Conservation (phyloP, 164 flowering plant species). For the Nymphaea thermarum region DNA sequence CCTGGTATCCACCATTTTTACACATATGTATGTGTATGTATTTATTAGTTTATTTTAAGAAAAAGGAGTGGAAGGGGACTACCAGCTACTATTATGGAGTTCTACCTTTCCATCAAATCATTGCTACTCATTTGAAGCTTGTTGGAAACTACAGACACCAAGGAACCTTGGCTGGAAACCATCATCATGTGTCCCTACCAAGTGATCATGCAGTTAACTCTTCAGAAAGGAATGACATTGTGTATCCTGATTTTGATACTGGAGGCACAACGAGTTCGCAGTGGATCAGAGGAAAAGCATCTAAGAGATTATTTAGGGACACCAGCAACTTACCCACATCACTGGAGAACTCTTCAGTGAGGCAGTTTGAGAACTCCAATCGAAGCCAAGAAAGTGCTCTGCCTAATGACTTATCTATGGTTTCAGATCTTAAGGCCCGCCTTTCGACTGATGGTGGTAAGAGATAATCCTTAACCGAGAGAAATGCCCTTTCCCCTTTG, state of each 20-base stretch:
- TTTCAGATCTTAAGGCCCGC: slow-evolving; percentile 10
- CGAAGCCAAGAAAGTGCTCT: slow-evolving; percentile 1
- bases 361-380: slow-evolving; percentile 5
- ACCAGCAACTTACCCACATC: slow-evolving; percentile 4
- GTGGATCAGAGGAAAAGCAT: slow-evolving; percentile 6
- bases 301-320: slow-evolving; percentile 3
- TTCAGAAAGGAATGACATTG: slow-evolving; percentile 8
- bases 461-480: not conserved
- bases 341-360: slow-evolving; percentile 5
- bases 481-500: not conserved
- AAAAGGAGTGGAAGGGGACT: not conserved
- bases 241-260: slow-evolving; percentile 2
- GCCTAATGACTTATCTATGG: slow-evolving; percentile 8
- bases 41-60: not conserved
- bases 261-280: slow-evolving; percentile 4
- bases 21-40: not conserved
- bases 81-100: not conserved
- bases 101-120: not conserved
- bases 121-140: not conserved
- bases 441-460: slow-evolving; percentile 22
- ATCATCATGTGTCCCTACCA: slow-evolving; percentile 10
- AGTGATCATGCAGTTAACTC: slow-evolving; percentile 11
- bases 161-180: slow-evolving; percentile 12
- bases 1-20: too few relatives aligned
- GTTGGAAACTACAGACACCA: slow-evolving; percentile 20